Conservation (phyloP, 164 flowering plant species). For the Stephania cephalantha region DNA sequence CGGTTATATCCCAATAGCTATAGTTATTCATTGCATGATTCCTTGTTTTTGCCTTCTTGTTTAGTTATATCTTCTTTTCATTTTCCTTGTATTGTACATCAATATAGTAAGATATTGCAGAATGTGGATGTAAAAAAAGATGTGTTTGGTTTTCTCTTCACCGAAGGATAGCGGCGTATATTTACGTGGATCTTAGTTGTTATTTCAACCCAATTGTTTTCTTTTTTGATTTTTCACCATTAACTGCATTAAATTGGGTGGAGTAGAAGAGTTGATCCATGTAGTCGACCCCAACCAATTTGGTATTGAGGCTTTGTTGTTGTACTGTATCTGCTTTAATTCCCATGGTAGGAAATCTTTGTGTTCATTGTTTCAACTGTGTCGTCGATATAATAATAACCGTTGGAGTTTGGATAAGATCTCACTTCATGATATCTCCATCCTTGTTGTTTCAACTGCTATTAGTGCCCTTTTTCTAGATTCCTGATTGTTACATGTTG, state of each 20-base stretch:
- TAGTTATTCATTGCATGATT: too few species aligned
- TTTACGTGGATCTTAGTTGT: background rate
- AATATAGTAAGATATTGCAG: background rate
- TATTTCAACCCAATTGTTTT: background rate
- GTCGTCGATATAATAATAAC: too few species aligned
- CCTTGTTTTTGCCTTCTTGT: too few species aligned
- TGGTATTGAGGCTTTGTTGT: too few species aligned
- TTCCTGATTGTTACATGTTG: constrained; percentile 19
- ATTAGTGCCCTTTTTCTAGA: constrained; percentile 18
- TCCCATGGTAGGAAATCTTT: background rate
- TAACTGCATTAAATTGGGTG: too few species aligned
- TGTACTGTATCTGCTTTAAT: background rate
- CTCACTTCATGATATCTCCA: background rate
- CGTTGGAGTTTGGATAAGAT: background rate
- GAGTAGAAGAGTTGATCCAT: too few species aligned
- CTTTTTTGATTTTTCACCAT: background rate
- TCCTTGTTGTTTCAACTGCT: background rate
- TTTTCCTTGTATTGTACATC: too few species aligned
- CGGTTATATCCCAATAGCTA: too few species aligned
- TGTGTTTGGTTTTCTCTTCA: background rate
- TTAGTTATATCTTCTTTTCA: too few species aligned
- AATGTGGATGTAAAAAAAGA: background rate
- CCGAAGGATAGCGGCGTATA: background rate
- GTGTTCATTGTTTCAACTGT: background rate
- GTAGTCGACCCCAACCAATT: too few species aligned